Evolutionary conservation across 2,329 filamentous ascomycete genomes (phyloP).

Genomic region (Hymenoscyphus infarciens): DNA sequence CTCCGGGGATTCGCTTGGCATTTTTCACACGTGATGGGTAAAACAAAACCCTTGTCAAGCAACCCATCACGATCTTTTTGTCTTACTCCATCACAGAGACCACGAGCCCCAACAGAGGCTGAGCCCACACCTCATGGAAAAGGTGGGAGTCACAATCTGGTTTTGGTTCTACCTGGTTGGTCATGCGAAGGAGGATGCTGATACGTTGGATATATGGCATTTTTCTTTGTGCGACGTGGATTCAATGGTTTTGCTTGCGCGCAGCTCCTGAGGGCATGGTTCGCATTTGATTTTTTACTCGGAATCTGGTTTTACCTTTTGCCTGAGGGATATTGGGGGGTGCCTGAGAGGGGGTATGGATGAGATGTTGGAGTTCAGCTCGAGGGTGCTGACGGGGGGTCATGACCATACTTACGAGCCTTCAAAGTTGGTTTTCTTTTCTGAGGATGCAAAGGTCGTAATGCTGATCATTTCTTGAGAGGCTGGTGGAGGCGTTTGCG

Average conservation of each 20-base stretch:
- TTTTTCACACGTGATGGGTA: not conserved
- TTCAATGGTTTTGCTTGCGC: no score
- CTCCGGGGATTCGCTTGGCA: not conserved
- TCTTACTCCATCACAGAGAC: not conserved
- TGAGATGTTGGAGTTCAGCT: not conserved
- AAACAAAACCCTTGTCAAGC: not conserved
- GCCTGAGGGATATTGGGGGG: no score
- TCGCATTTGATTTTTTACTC: no score
- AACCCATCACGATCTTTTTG: not conserved
- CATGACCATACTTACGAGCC: not conserved
- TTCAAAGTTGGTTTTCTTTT: not conserved
- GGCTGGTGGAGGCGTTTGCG: not conserved
- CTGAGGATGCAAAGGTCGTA: not conserved
- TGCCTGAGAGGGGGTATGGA: no score
- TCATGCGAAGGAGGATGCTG: conserved; percentile 3
- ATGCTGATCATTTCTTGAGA: not conserved
- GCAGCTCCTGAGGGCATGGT: no score
- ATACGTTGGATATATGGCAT: not conserved
- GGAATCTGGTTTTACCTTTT: no score
- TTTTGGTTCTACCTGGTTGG: not conserved
- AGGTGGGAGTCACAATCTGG: not conserved
- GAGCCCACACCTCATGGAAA: conserved; percentile 1
- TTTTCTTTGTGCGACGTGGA: no score
- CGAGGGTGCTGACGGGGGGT: conserved; percentile 1
- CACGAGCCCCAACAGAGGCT: conserved; percentile 6